These are phyloP conservation scores for Colletotrichum tropicale DNA, from an alignment of 2,329 filamentous ascomycete species.

Conservation along the genomic window DNA sequence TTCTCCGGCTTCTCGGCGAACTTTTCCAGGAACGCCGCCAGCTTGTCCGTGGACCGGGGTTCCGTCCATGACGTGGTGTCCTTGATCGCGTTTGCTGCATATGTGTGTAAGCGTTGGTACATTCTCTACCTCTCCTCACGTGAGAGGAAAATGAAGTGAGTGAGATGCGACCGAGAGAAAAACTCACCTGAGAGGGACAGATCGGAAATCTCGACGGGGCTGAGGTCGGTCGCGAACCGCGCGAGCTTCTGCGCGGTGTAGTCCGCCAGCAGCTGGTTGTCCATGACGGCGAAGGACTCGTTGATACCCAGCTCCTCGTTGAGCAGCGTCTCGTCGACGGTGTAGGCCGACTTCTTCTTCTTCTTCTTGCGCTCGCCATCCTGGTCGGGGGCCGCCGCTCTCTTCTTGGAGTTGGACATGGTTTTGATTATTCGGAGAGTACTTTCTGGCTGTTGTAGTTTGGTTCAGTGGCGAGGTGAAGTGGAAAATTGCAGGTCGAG, in stretches of 20 bases:
- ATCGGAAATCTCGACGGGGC: slow-evolving; percentile 83
- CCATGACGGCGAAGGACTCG: slow-evolving; percentile 80
- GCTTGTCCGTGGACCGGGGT: slow-evolving; percentile 69
- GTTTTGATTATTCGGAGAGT: not conserved
- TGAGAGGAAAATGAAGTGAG: not conserved
- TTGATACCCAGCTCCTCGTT: slow-evolving; percentile 79
- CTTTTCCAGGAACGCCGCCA: slow-evolving; percentile 79
- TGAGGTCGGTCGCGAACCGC: slow-evolving; percentile 81
- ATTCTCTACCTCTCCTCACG: not conserved
- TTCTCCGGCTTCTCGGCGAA: slow-evolving; percentile 62
- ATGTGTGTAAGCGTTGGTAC: not conserved
- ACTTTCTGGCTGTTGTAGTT: not conserved
- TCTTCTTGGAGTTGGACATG: slow-evolving; percentile 57
- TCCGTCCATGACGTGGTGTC: slow-evolving; percentile 80
- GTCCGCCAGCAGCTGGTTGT: slow-evolving; percentile 82
- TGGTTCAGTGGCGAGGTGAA: not conserved
- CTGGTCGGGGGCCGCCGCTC: slow-evolving; percentile 54
- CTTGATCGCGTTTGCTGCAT: slow-evolving; percentile 71
- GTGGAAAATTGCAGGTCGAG: not conserved
- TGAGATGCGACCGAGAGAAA: not conserved
- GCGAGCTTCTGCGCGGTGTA: slow-evolving; percentile 81
- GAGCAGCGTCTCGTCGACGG: slow-evolving; percentile 59
- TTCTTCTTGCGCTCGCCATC: slow-evolving; percentile 46
- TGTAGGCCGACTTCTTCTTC: slow-evolving; percentile 60
- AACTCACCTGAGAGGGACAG: slow-evolving; percentile 75